Base-by-base conservation (phyloP, 73 alveolate genomes). In the Diophrys appendiculata region DNA sequence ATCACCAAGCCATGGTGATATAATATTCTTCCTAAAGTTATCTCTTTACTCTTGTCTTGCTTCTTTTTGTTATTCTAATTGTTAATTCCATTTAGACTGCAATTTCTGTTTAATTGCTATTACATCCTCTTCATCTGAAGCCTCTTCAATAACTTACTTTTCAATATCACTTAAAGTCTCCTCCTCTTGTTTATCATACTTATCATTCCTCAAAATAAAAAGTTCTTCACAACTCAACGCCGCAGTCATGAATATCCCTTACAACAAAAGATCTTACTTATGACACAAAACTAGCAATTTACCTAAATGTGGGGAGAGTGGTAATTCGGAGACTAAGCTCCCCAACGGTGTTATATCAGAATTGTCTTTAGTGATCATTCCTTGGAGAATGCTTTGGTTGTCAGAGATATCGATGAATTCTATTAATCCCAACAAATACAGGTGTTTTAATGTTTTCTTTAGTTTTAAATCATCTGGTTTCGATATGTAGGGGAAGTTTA, bases 291-390 rank as follows among this genome's bases (percentile, higher is more conserved):
- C 82, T 52, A 97, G 95, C 84, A 97, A 86, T 80, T 97, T 97
- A 0, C 96, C 95, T 56, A 80, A 94, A 69, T 93, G 87, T 1
- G 99, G 99, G 68, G 90, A 88, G 24, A 97, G 91, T 18, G 99
- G 99, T 25, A 97, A 85, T 78, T 83, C 81, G 18, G 98, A 86
- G 82, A 95, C 79, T 35, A 95, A 70, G 56, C 68, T 84, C 0
- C 99, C 99, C 73, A 95, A 76, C 43, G 94, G 96, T 81, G 96
- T 97, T 24, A 95, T 94, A 8, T 82, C 64, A 23, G 98, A 84
- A 32, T 89, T 84, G 82, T 97, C 99, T 71, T 89, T 92, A 26
- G 80, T 73, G 68, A 74, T 27, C 28, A 32, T 25, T 2, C 33
- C 22, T 5, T 52, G 65, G 26, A 73, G 55, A 26, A 87, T 56